Percentiles rank a stretch among this genome's conserved stretches.
phyloP scores from a whole-genome alignment of 345 rosid species.

The Conringia planisiliqua region DNA sequence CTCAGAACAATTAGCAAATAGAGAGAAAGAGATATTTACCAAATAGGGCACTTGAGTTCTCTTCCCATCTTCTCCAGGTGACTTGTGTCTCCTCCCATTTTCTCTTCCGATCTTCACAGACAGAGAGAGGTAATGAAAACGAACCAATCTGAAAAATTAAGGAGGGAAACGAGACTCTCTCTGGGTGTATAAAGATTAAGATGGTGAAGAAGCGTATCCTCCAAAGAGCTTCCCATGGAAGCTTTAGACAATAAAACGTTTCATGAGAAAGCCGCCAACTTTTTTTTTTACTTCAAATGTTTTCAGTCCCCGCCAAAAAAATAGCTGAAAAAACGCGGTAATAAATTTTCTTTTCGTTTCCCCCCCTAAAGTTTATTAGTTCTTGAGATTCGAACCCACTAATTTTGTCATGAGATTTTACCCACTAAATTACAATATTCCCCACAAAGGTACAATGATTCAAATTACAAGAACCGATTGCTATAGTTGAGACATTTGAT shows the following conservation, averaged over 20 bases:
- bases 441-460: background rate
- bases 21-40: constrained; percentile 39
- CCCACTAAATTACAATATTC: background rate
- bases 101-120: constrained; percentile 15
- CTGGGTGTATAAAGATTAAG: background rate
- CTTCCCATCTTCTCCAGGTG: constrained; percentile 90
- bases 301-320: constrained; percentile 20
- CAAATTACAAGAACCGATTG: background rate
- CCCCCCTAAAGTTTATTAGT: background rate
- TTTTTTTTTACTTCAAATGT: background rate
- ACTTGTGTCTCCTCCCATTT: constrained; percentile 62
- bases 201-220: constrained; percentile 9
- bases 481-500: no score
- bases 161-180: background rate
- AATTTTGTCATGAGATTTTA: background rate
- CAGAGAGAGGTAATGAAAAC: background rate
- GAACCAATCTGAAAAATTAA: background rate
- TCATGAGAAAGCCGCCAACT: constrained; percentile 5
- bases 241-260: constrained; percentile 1
- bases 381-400: background rate
- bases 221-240: constrained; percentile 22
- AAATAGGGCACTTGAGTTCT: constrained; percentile 93
- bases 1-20: background rate
- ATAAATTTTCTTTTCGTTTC: background rate
- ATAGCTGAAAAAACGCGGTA: background rate